Evolutionary conservation across 495 filamentous ascomycete genomes (phyloP), one percentile per base, ranked within the genome.

Genomic region (Bacidia rubella): DNA sequence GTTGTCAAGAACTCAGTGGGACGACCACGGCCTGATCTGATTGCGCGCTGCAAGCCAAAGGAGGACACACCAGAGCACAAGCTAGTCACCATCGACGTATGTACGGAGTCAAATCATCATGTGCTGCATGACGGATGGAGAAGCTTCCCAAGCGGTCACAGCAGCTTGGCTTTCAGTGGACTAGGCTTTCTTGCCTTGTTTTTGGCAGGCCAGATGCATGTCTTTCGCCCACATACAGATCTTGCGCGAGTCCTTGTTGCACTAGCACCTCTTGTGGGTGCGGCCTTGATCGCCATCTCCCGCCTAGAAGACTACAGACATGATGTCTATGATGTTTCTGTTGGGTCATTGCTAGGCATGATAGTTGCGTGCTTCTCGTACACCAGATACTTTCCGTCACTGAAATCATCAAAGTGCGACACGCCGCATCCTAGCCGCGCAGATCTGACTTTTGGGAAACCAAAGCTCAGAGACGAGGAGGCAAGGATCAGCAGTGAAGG

Each of bases 251-350:
- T 73, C 1, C 56, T 76, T 7, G n/a, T 88, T 19, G 79, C 79
- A 32, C 61, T 81, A 0, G 65, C 70, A 11, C 93, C 93, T 2
- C 60, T 94, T 1, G 59, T 97, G 1, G 87, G 83, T 23, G 93
- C 93, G 4, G 70, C 82, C 2, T 66, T 96, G 71, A 88, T 97
- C 56, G 89, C 89, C 1, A 86, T 95, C 43, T 90, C 84, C n/a
- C 76, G 92, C 5, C 80, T 86, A 47, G 83, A 94, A 62, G 92
- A 99, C 64, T 99, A 99, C 63, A 69, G 92, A 23, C 92, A 99
- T 58, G 93, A 97, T 63, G 85, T 93, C 3, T 95, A 82, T 47
- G 92, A 99, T 69, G 93, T 99, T 19, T 83, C 78, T 22, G 70
- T 71, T 15, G 92, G 92, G 0, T 80, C 77, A 1, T 54, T 85